Conservation (phyloP, 1,284 basidiomycete genomes). For the Tilletiopsis washingtonensis region DNA sequence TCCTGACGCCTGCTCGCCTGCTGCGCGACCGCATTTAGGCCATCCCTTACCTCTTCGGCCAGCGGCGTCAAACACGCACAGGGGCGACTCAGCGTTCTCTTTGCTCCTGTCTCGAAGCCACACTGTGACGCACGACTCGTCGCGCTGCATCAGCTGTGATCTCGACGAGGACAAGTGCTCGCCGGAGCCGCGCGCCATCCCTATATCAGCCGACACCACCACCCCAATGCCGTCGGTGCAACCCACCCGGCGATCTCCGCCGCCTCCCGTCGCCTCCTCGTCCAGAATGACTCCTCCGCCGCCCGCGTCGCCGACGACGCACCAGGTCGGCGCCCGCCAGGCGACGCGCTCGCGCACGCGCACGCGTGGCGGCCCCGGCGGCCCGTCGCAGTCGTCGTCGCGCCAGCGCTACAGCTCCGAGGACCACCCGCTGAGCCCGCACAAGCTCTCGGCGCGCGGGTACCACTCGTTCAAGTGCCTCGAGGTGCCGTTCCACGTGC, state of each 20-base stretch:
- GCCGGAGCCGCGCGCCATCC: no score
- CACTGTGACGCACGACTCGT: no score
- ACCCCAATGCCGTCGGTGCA: conserved; percentile 22
- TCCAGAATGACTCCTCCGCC: conserved; percentile 11
- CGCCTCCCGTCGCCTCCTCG: conserved; percentile 3
- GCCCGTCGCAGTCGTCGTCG: no score
- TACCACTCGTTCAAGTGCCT: conserved; percentile 44
- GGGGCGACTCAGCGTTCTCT: no score
- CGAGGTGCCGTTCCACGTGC: conserved; percentile 43
- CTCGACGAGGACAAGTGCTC: no score
- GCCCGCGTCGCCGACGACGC: conserved; percentile 9
- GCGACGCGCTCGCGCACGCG: conserved; percentile 26
- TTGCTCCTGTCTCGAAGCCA: no score
- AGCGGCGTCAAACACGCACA: no score
- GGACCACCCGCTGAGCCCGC: conserved; percentile 38
- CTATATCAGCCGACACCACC: no score
- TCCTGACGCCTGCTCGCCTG: no score
- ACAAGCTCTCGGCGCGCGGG: conserved; percentile 35
- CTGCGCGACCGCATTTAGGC: no score
- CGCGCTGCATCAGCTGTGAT: no score
- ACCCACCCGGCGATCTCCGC: conserved; percentile 11
- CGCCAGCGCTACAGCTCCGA: conserved; percentile 27
- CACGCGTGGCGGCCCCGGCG: conserved; percentile 11
- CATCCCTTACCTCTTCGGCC: no score
- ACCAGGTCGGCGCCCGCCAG: conserved; percentile 29